Evolutionary conservation across 495 filamentous ascomycete genomes (phyloP), one percentile per base, ranked within the genome.

Genomic region (Aspergillus cristatus): DNA sequence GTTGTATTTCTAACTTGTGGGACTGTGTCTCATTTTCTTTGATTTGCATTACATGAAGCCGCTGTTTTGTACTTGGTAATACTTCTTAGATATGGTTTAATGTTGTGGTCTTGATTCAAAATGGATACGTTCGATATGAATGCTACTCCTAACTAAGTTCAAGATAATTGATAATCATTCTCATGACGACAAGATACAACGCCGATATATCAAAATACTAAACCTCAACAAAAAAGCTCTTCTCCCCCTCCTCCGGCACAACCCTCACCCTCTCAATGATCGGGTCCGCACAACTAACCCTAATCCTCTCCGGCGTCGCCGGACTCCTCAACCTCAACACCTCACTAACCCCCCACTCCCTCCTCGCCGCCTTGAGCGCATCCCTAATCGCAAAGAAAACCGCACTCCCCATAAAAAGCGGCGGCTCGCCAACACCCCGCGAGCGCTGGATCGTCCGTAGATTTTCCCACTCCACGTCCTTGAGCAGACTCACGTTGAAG

Each of bases 391-490:
- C 73, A 55, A 98, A 98, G 73, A 98, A 96, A 0, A 94, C 87
- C 0, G 78, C 72, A 41, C 76, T 83, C 6, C 90, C 91, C 87
- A 98, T 86, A 53, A 96, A 97, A 12, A 98, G 60, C 3, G 91
- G 91, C 22, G 91, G 90, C 62, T 97, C 90, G 16, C 90, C 90
- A 0, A 90, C 78, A 31, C 87, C 86, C 22, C 83, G 64, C 26
- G 79, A 85, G 11, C 91, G 73, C 66, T 96, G 89, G 53, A 98
- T 95, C 0, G 91, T 96, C 26, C 88, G 72, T 35, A 98, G 70
- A 45, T 98, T 82, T 70, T 94, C 79, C 91, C 91, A 98, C 46
- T 83, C 70, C 0, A 96, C 91, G 40, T 80, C 90, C 61, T 97
- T 96, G 17, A 98, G 75, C 51, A 98, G 65, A 39, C 74, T 82